Evolutionary conservation across 352 stramenopile genomes (phyloP).

Genomic region (Chrysophaeum taylorii): DNA sequence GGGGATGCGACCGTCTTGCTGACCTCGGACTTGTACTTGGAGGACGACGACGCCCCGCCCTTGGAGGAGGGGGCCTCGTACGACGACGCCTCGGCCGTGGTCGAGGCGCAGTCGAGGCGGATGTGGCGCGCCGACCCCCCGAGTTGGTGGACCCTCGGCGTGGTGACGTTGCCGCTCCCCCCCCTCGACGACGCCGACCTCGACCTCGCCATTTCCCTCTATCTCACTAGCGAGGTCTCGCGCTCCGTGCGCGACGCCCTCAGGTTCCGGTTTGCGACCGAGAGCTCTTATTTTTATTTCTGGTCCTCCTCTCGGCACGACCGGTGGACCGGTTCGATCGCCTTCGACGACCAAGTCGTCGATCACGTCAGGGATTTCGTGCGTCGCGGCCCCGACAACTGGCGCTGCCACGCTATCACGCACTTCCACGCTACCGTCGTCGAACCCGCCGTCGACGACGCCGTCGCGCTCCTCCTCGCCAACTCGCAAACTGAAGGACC

Average conservation of each 20-base stretch:
- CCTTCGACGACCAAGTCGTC: background rate
- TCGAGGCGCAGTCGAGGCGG: background rate
- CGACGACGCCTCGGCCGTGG: background rate
- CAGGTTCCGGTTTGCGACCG: background rate
- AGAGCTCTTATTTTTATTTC: too few relatives aligned
- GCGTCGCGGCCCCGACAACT: background rate
- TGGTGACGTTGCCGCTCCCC: background rate
- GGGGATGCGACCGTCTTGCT: background rate
- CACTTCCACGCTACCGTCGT: background rate
- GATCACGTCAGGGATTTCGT: background rate
- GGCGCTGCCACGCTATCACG: slow-evolving; percentile 2
- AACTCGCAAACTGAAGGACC: background rate
- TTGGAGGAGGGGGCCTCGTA: background rate
- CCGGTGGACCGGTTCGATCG: background rate
- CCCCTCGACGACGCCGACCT: background rate
- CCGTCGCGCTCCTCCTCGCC: background rate
- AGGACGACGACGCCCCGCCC: background rate
- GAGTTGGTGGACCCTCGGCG: background rate
- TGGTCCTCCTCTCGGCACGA: too few relatives aligned
- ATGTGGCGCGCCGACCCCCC: background rate
- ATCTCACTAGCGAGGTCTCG: background rate
- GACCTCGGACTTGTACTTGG: background rate
- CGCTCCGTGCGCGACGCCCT: background rate
- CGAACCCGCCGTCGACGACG: background rate
- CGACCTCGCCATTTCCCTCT: background rate